Conservation (phyloP, 495 filamentous ascomycete genomes). For the Hypoxylon fuscum region DNA sequence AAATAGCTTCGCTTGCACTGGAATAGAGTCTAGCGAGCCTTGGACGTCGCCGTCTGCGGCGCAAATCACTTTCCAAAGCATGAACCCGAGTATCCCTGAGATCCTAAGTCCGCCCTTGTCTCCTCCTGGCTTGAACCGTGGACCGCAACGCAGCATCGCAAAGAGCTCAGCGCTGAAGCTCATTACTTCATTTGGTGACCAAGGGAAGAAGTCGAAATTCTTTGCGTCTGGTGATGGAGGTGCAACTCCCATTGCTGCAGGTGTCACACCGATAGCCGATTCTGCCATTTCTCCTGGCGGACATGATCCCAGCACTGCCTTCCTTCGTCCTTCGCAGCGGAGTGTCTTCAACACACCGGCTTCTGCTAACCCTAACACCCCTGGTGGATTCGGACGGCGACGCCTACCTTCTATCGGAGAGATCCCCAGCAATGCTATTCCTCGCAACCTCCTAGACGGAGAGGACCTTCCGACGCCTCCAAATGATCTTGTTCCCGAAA, state of each 20-base stretch:
- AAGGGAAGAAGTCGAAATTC: conserved; percentile 70
- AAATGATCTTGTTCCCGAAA: conserved; percentile 32
- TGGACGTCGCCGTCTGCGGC: conserved; percentile 85
- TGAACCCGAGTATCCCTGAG: conserved; percentile 58
- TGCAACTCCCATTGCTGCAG: conserved; percentile 77
- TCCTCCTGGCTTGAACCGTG: conserved; percentile 57
- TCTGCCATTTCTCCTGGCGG: conserved; percentile 83
- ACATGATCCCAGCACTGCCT: conserved; percentile 69
- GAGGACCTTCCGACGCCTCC: conserved; percentile 44
- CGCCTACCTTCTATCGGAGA: conserved; percentile 89
- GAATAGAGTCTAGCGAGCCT: conserved; percentile 75
- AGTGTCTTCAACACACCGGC: conserved; percentile 70
- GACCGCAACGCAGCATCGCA: conserved; percentile 66
- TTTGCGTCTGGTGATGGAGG: conserved; percentile 73
- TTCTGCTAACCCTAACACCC: conserved; percentile 76
- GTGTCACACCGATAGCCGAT: conserved; percentile 89
- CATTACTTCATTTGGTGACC: conserved; percentile 84
- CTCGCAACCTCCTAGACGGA: conserved; percentile 46
- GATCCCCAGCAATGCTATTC: conserved; percentile 56
- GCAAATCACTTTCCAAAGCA: conserved; percentile 66
- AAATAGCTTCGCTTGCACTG: conserved; percentile 77
- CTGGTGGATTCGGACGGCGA: conserved; percentile 71
- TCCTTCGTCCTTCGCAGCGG: conserved; percentile 67
- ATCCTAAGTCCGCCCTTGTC: conserved; percentile 68
- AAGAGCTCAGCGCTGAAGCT: conserved; percentile 91